Evolutionary conservation across 2,329 filamentous ascomycete genomes (phyloP).

Genomic region (Fusarium burgessii): DNA sequence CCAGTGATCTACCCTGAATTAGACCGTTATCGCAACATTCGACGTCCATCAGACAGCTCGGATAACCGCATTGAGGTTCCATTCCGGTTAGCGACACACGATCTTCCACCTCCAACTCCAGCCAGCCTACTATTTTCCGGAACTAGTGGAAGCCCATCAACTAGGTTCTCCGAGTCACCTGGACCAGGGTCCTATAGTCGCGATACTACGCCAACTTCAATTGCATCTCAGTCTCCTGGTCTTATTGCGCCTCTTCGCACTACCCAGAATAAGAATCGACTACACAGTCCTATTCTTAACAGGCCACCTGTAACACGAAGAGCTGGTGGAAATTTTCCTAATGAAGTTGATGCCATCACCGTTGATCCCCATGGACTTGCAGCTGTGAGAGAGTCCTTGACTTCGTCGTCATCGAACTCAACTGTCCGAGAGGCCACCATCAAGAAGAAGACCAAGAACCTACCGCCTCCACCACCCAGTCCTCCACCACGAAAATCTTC

Average conservation of each 20-base stretch:
- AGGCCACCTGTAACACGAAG: constrained; percentile 72
- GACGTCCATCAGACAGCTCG: constrained; percentile 53
- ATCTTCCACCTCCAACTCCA: constrained; percentile 75
- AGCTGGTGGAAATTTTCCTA: constrained; percentile 66
- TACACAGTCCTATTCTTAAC: constrained; percentile 66
- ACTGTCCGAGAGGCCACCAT: constrained; percentile 68
- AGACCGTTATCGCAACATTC: constrained; percentile 68
- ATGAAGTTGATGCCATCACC: constrained; percentile 59
- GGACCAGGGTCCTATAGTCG: constrained; percentile 78
- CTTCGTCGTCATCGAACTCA: constrained; percentile 78
- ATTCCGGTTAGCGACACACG: constrained; percentile 70
- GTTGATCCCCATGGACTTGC: constrained; percentile 70
- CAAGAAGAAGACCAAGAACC: constrained; percentile 57
- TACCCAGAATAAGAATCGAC: constrained; percentile 61
- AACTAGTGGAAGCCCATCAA: constrained; percentile 79
- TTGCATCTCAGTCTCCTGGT: constrained; percentile 79
- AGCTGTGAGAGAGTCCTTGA: constrained; percentile 75
- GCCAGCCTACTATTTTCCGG: constrained; percentile 66
- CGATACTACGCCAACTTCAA: constrained; percentile 82
- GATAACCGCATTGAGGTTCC: constrained; percentile 60
- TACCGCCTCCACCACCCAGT: constrained; percentile 66
- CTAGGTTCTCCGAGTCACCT: constrained; percentile 79
- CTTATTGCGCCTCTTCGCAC: constrained; percentile 63
- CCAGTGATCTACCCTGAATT: constrained; percentile 69
- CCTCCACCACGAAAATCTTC: constrained; percentile 73